These are phyloP conservation scores for Xenosphaeropsis pyriputrescens DNA, from an alignment of 2,329 filamentous ascomycete species.

Conservation along the genomic window DNA sequence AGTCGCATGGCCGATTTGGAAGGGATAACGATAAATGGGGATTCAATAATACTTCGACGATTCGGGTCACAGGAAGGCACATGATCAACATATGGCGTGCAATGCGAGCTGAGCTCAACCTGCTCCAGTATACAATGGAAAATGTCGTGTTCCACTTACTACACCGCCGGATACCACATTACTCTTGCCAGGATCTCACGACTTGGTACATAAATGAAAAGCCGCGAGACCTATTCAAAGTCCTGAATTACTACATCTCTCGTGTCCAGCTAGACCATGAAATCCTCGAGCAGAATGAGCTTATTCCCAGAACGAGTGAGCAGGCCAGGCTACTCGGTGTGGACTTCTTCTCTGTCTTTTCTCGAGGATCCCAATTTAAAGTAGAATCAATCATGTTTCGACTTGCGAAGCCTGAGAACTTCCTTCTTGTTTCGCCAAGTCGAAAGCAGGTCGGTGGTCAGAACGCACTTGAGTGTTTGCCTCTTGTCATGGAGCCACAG, in stretches of 20 bases:
- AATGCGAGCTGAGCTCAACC: constrained; percentile 82
- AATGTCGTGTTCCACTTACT: constrained; percentile 88
- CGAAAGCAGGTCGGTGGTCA: constrained; percentile 85
- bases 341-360: constrained; percentile 95
- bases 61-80: constrained; percentile 83
- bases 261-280: constrained; percentile 75
- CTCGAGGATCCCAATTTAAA: constrained; percentile 91
- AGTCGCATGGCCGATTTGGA: constrained; percentile 71
- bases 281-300: constrained; percentile 79
- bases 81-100: constrained; percentile 97
- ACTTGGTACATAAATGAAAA: constrained; percentile 63
- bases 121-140: constrained; percentile 92
- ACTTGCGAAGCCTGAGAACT: constrained; percentile 94
- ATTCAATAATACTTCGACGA: constrained; percentile 84
- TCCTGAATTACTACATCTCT: constrained; percentile 63
- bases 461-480: constrained; percentile 40
- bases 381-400: constrained; percentile 98
- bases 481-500: constrained; percentile 54
- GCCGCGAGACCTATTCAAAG: constrained; percentile 53
- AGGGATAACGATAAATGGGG: constrained; percentile 86
- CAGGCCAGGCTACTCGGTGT: constrained; percentile 86
- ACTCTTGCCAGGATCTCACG: constrained; percentile 65
- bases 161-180: constrained; percentile 78
- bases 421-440: constrained; percentile 78
- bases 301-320: constrained; percentile 80